A percentile compares a stretch with the other conserved stretches of the same genome.
These are phyloP conservation scores for Phytophthora citrophthora DNA, from an alignment of 352 stramenopile species.

Conservation along the genomic window DNA sequence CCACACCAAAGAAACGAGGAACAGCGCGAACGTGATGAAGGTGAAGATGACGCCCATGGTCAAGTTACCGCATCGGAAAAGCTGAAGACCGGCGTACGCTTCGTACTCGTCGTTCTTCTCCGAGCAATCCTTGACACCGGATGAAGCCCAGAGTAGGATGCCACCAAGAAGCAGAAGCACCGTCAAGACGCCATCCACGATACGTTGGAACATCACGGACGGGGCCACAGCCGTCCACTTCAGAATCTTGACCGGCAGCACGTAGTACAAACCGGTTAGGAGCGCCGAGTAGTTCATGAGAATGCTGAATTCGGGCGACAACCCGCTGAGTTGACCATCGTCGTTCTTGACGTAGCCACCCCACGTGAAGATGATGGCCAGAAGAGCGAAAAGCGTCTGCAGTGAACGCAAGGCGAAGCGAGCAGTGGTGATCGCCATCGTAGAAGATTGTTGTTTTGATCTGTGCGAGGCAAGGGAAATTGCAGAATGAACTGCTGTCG, in stretches of 20 bases:
- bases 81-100: conserved; percentile 16
- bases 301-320: conserved; percentile 39
- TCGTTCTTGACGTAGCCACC: conserved; percentile 34
- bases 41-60: conserved; percentile 33
- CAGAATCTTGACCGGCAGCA: conserved; percentile 74
- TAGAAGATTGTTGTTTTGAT: conserved; percentile 2
- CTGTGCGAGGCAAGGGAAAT: conserved; percentile 26
- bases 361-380: conserved; percentile 34
- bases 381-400: conserved; percentile 21
- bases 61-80: conserved; percentile 36
- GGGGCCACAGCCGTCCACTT: conserved; percentile 40
- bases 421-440: conserved; percentile 28
- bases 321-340: conserved; percentile 17
- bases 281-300: conserved; percentile 67
- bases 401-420: conserved; percentile 31
- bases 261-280: conserved; percentile 75
- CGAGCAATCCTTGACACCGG: conserved; percentile 40
- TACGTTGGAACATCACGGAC: conserved; percentile 26
- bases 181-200: conserved; percentile 18
- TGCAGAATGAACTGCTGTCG: conserved; percentile 28
- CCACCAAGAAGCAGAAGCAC: conserved; percentile 23
- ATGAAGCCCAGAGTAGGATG: conserved; percentile 39
- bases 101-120: conserved; percentile 33
- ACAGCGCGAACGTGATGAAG: conserved; percentile 32
- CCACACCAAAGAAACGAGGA: conserved; percentile 29